Base-by-base conservation (phyloP, 2,329 filamentous ascomycete genomes). In the Colletotrichum sp. region DNA sequence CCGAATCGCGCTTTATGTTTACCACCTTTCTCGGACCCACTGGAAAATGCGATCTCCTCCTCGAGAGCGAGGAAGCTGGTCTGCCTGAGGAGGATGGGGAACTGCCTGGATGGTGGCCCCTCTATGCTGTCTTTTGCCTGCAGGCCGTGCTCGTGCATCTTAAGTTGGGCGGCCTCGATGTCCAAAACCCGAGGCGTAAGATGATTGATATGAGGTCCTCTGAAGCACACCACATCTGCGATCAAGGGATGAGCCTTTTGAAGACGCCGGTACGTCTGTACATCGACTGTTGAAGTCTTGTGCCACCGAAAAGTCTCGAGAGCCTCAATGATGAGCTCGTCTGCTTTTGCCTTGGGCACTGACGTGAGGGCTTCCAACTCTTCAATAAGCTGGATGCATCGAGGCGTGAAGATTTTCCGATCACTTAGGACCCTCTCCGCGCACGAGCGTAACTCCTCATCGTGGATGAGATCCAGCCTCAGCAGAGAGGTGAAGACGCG, bases 61-160 rank as follows among this genome's bases (percentile, higher is more conserved):
- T 90, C 86, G 1, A 90, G 78, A 0, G 89, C 89, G 4, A 87
- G 81, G 75, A 91, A 90, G 72, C 89, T 91, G 0, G 89, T 90
- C 75, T 90, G 89, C 0, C 89, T 84, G 9, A 90, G 81, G 4
- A 90, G 82, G 6, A 91, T 88, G 0, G 86, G 85, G 39, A 84
- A 89, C 1, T 76, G 70, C 5, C 88, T 81, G 3, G 77, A 75
- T 0, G 89, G 89, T 0, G 89, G 89, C 0, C 89, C 89, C 72
- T 91, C 89, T 21, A 91, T 89, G 2, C 84, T 81, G 1, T 87
- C 85, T 75, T 91, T 91, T 2, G 83, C 86, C 2, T 83, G 79
- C 69, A 91, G 82, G 0, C 86, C 86, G 5, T 79, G 78, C 2
- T 77, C 69, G 0, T 80, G 66, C 89, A 91, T 91, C 5, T 78